These are phyloP conservation scores for Favolaschia claudopus DNA, from an alignment of 768 basidiomycete species.

Conservation along the genomic window DNA sequence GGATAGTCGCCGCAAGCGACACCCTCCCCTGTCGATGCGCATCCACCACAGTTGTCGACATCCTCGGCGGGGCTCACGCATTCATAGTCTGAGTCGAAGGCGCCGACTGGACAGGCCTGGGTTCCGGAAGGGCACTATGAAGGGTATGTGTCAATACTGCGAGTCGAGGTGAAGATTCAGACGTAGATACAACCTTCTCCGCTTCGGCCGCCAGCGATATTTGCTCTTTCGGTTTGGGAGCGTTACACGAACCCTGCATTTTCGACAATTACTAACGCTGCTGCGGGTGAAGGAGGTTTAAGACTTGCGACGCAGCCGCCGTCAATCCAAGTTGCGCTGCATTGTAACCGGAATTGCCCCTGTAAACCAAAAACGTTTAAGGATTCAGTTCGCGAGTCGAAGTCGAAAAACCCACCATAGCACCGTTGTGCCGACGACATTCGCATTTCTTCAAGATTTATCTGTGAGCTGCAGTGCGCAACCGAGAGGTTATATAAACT, in stretches of 20 bases:
- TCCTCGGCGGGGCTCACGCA: conserved; percentile 24
- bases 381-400: not conserved
- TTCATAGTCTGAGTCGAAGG: conserved; percentile 21
- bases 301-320: conserved; percentile 5
- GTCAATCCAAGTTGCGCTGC: conserved; percentile 3
- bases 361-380: too few species aligned
- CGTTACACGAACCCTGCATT: not conserved
- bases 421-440: conserved; percentile 19
- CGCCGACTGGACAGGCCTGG: conserved; percentile 24
- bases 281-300: not conserved
- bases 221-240: not conserved
- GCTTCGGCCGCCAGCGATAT: conserved; percentile 1
- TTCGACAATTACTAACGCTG: too few species aligned
- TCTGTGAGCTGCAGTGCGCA: not conserved
- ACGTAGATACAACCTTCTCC: not conserved
- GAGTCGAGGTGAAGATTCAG: not conserved
- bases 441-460: conserved; percentile 10
- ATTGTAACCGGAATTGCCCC: conserved; percentile 15
- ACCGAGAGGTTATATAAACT: not conserved
- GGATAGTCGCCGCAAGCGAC: conserved; percentile 22
- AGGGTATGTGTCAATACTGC: not conserved
- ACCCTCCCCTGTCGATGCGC: conserved; percentile 25
- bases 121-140: conserved; percentile 13
- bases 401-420: conserved; percentile 2
- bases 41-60: conserved; percentile 31